A percentile compares a stretch with the other conserved stretches of the same genome.
phyloP scores from a whole-genome alignment of 1,284 basidiomycete genomes.

The Apiotrichum brassicae region DNA sequence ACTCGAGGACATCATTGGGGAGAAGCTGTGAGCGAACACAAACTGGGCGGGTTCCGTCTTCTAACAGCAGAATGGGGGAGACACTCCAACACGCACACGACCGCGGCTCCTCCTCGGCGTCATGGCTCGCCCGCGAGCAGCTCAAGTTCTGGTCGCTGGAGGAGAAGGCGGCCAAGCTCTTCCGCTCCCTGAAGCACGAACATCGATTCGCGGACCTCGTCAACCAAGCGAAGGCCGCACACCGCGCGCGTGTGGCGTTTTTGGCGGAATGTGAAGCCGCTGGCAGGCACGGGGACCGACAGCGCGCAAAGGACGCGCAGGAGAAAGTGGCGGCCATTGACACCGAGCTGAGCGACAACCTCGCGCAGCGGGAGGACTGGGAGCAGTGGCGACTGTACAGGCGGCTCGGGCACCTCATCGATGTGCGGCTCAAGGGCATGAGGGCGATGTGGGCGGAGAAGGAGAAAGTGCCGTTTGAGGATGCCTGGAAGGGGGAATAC shows the following conservation, averaged over 20 bases:
- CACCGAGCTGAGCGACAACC: neutral
- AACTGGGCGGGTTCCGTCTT: no score
- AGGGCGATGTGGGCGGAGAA: neutral
- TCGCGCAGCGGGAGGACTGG: neutral
- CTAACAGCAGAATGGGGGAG: neutral
- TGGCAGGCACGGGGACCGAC: neutral
- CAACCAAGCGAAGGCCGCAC: neutral
- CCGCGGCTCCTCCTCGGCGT: neutral
- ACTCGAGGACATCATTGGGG: no score
- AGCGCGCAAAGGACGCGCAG: neutral
- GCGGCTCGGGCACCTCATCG: neutral
- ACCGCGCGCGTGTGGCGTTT: neutral
- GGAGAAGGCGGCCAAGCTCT: neutral
- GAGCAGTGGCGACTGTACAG: neutral
- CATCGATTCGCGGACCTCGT: neutral
- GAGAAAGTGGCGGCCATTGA: neutral
- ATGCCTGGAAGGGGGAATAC: neutral
- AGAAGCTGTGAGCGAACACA: no score
- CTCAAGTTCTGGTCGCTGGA: neutral
- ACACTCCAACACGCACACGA: neutral
- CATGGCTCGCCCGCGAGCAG: neutral
- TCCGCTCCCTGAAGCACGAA: neutral
- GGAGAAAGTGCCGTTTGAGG: neutral
- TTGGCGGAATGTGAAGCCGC: neutral
- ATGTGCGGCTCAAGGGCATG: neutral